Percentiles rank a stretch among this genome's conserved stretches.
These are phyloP conservation scores for Penicillium sp. DNA, from an alignment of 2,329 filamentous ascomycete genomes.

Conservation along the genomic window DNA sequence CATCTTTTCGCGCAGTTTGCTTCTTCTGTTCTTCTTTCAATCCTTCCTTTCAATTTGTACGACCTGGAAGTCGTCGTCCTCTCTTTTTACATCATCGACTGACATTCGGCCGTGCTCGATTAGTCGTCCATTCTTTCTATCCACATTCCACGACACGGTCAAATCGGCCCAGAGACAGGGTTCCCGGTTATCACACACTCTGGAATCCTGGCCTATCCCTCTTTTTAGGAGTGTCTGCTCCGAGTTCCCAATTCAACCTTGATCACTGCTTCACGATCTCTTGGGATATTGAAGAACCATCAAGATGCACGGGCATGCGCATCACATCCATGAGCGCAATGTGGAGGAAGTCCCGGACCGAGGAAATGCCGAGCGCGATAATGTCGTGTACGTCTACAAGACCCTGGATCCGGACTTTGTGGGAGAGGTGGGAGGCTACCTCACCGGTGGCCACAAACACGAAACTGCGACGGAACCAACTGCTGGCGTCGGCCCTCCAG, in stretches of 20 bases:
- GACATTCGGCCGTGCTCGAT: conserved; percentile 23
- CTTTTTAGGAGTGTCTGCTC: conserved; percentile 3
- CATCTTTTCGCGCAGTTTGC: background rate
- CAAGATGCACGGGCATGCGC: conserved; percentile 35
- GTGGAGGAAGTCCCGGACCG: conserved; percentile 20
- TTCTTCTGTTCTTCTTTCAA: background rate
- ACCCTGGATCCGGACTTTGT: conserved; percentile 52
- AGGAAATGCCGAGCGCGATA: conserved; percentile 3
- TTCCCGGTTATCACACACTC: conserved; percentile 16
- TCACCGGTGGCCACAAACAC: conserved; percentile 31
- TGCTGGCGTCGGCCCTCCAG: conserved; percentile 30
- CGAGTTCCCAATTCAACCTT: background rate
- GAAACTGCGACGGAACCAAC: conserved; percentile 13
- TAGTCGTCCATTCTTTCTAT: conserved; percentile 27
- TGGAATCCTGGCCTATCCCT: conserved; percentile 17
- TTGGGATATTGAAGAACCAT: background rate
- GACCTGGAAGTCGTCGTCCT: conserved; percentile 27
- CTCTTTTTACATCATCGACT: conserved; percentile 20
- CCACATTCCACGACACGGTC: conserved; percentile 22
- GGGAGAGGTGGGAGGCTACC: conserved; percentile 49
- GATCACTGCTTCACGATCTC: conserved; percentile 5
- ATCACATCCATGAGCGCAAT: conserved; percentile 28
- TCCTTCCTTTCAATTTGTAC: conserved; percentile 11
- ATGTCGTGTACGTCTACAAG: conserved; percentile 47
- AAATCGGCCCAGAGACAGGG: conserved; percentile 13